phyloP scores from a whole-genome alignment of 306 rosid species.

The Vigna hirtella region DNA sequence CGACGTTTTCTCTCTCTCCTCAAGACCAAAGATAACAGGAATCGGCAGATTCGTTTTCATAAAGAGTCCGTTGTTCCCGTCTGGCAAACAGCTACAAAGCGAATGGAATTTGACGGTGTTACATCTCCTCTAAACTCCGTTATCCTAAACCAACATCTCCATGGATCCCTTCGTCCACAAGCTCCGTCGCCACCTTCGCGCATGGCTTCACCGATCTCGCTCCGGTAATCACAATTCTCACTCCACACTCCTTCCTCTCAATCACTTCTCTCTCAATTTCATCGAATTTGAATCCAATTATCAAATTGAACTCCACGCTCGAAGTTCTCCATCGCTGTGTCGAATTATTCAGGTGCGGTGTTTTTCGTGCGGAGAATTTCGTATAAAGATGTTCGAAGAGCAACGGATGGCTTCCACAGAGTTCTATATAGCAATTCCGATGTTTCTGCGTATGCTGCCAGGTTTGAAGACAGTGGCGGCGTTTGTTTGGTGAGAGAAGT shows the following conservation, averaged over 20 bases:
- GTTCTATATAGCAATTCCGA: slow-evolving; percentile 65
- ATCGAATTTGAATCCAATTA: background rate
- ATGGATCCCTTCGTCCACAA: slow-evolving; percentile 71
- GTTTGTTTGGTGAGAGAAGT: slow-evolving; percentile 77
- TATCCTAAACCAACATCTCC: slow-evolving; percentile 33
- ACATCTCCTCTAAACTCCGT: slow-evolving; percentile 41
- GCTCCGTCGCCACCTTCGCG: slow-evolving; percentile 71
- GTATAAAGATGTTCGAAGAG: slow-evolving; percentile 74
- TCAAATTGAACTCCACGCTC: background rate
- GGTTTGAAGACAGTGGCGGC: slow-evolving; percentile 64
- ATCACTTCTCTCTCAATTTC: background rate
- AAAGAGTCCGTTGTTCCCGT: slow-evolving; percentile 17
- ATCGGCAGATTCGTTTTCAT: slow-evolving; percentile 44
- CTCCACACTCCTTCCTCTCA: background rate
- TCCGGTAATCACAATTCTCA: slow-evolving; percentile 52
- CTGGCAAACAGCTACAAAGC: background rate
- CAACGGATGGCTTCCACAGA: slow-evolving; percentile 78
- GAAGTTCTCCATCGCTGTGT: background rate
- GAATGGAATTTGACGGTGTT: slow-evolving; percentile 59
- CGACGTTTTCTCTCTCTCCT: background rate
- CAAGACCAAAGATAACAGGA: slow-evolving; percentile 26
- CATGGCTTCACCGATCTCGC: slow-evolving; percentile 90
- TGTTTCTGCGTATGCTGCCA: slow-evolving; percentile 72
- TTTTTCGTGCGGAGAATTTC: slow-evolving; percentile 66
- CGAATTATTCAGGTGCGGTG: slow-evolving; percentile 61